These are phyloP conservation scores for Cyclostephanos invisitatus DNA, from an alignment of 108 stramenopile species.

Conservation along the genomic window DNA sequence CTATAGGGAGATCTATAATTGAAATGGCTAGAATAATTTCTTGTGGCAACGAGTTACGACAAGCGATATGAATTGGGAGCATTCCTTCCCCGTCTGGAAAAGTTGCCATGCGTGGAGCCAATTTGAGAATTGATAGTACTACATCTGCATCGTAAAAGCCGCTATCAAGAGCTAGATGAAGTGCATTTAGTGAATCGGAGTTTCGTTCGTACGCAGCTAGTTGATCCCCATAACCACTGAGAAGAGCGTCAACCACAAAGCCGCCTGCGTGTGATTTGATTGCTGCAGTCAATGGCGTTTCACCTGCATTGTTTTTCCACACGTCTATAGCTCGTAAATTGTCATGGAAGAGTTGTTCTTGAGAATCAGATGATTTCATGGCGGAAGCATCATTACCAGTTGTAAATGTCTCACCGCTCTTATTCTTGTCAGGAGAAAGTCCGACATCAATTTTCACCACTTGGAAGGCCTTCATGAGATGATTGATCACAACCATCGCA, in stretches of 20 bases:
- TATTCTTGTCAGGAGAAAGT: slow-evolving; percentile 20
- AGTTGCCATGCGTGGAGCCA: slow-evolving; percentile 59
- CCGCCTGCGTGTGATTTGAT: slow-evolving; percentile 64
- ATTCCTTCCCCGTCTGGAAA: slow-evolving; percentile 58
- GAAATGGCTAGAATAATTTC: slow-evolving; percentile 81
- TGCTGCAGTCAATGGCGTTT: slow-evolving; percentile 68
- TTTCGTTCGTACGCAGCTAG: slow-evolving; percentile 54
- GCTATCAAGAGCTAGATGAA: slow-evolving; percentile 66
- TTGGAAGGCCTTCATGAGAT: slow-evolving; percentile 63
- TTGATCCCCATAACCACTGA: slow-evolving; percentile 61
- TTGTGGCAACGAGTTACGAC: slow-evolving; percentile 62
- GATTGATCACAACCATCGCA: slow-evolving; percentile 68
- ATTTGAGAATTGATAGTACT: slow-evolving; percentile 73
- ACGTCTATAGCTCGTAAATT: slow-evolving; percentile 18
- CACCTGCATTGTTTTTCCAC: slow-evolving; percentile 66
- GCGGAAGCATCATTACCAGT: slow-evolving; percentile 52
- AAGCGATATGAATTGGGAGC: slow-evolving; percentile 80
- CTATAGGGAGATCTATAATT: slow-evolving; percentile 79
- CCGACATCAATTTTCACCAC: slow-evolving; percentile 3
- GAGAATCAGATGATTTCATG: slow-evolving; percentile 21
- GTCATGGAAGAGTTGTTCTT: slow-evolving; percentile 17
- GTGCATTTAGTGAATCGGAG: slow-evolving; percentile 56
- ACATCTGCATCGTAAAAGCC: slow-evolving; percentile 64
- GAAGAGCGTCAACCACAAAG: slow-evolving; percentile 73
- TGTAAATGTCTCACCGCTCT: slow-evolving; percentile 18